Evolutionary conservation across 192 early-diverging fungal species (phyloP).

Genomic region (Coemansia sp.): DNA sequence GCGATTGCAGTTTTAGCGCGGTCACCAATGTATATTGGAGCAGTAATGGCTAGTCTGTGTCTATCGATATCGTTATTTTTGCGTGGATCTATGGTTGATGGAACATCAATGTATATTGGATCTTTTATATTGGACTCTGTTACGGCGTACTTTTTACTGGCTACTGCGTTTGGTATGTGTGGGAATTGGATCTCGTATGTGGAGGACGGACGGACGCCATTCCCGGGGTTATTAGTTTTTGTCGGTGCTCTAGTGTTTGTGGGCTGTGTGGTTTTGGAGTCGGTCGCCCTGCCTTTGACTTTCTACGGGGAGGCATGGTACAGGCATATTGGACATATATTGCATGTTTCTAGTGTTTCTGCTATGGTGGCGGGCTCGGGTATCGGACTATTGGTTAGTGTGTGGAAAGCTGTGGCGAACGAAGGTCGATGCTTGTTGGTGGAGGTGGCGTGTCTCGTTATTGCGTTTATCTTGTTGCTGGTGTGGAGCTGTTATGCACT

Average conservation of each 20-base stretch:
- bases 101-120: conserved; percentile 21
- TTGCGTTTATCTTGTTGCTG: conserved; percentile 19
- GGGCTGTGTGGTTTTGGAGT: conserved; percentile 18
- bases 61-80: conserved; percentile 35
- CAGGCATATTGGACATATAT: conserved; percentile 18
- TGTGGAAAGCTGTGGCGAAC: conserved; percentile 14
- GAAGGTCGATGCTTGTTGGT: not conserved
- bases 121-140: conserved; percentile 21
- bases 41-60: conserved; percentile 2
- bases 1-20: conserved; percentile 3
- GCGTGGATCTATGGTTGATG: conserved; percentile 18
- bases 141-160: conserved; percentile 19
- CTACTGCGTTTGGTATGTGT: conserved; percentile 13
- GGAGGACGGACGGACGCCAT: conserved; percentile 1
- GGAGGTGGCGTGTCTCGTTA: conserved; percentile 8
- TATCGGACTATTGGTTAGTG: conserved; percentile 17
- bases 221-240: not conserved
- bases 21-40: conserved; percentile 8
- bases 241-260: not conserved
- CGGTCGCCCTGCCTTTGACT: conserved; percentile 22
- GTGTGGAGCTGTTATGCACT: conserved; percentile 34
- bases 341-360: conserved; percentile 14
- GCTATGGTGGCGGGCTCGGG: conserved; percentile 14
- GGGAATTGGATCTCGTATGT: conserved; percentile 22
- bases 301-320: not conserved